Percentiles rank a stretch among this genome's conserved stretches.
These are phyloP conservation scores for Exophiala viscosa DNA, from an alignment of 2,329 filamentous ascomycete genomes.

Conservation along the genomic window DNA sequence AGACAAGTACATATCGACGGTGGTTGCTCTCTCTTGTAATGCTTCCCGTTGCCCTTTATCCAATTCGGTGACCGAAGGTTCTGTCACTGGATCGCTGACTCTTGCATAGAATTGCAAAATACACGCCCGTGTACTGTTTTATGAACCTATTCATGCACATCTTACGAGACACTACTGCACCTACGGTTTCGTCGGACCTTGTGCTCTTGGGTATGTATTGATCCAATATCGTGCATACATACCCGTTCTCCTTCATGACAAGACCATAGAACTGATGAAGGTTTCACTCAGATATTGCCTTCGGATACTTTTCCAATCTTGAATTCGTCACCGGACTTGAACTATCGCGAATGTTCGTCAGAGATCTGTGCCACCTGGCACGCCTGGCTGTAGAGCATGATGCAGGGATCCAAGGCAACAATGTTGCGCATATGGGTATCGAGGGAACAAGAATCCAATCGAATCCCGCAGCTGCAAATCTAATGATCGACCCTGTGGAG, in stretches of 20 bases:
- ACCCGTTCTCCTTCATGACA: not conserved
- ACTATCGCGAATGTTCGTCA: conserved; percentile 2
- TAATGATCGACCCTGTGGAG: not conserved
- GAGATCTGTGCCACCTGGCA: conserved; percentile 12
- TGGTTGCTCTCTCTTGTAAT: conserved; percentile 8
- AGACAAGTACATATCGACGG: conserved; percentile 6
- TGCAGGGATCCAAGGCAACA: not conserved
- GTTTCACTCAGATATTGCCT: conserved; percentile 1
- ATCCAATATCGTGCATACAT: not conserved
- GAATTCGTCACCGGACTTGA: conserved; percentile 8
- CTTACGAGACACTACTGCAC: not conserved
- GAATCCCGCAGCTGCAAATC: not conserved
- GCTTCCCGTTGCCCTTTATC: not conserved
- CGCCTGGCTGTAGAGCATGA: conserved; percentile 2
- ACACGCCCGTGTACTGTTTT: not conserved
- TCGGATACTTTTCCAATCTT: conserved; percentile 14
- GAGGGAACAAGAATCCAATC: not conserved
- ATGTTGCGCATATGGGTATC: not conserved
- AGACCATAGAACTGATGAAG: not conserved
- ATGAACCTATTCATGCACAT: conserved; percentile 5
- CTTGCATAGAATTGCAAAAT: not conserved
- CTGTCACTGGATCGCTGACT: not conserved
- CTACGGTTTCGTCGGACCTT: conserved; percentile 7
- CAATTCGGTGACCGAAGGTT: not conserved
- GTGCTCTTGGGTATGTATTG: conserved; percentile 7